Evolutionary conservation across 345 rosid genomes (phyloP).

Genomic region (Aurinia saxatilis): DNA sequence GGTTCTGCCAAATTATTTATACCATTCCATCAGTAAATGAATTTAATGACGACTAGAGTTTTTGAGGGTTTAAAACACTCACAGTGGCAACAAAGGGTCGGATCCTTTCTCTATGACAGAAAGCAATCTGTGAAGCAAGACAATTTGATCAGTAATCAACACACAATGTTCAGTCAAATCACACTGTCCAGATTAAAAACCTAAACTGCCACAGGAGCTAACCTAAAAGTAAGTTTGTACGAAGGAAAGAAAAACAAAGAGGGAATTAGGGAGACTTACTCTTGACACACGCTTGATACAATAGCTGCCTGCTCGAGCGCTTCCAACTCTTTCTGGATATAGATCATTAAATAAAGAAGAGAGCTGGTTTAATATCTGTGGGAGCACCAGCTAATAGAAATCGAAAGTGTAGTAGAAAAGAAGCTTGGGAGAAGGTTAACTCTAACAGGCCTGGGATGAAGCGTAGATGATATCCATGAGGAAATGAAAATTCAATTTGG

Average conservation of each 20-base stretch:
- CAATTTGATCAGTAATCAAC: background rate
- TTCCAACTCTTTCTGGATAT: constrained; percentile 52
- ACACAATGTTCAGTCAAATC: background rate
- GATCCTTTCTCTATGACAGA: constrained; percentile 31
- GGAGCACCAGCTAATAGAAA: no score
- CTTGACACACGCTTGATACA: constrained; percentile 46
- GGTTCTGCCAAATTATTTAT: constrained; percentile 43
- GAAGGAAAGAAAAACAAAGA: background rate
- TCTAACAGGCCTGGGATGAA: background rate
- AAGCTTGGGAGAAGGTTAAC: no score
- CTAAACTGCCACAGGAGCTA: background rate
- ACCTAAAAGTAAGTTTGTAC: background rate
- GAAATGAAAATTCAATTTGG: no score
- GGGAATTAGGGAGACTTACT: constrained; percentile 45
- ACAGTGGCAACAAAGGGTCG: constrained; percentile 63
- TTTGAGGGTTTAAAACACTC: constrained; percentile 13
- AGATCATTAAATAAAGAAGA: background rate
- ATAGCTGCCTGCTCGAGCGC: constrained; percentile 41
- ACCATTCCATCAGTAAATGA: background rate
- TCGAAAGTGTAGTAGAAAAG: no score
- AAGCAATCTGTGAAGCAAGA: constrained; percentile 37
- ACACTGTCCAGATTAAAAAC: background rate
- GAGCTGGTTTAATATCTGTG: background rate
- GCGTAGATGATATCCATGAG: background rate
- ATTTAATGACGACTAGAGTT: background rate